Evolutionary conservation across 345 rosid genomes (phyloP), one percentile per base, ranked within the genome.

Genomic region (Boechera stricta): DNA sequence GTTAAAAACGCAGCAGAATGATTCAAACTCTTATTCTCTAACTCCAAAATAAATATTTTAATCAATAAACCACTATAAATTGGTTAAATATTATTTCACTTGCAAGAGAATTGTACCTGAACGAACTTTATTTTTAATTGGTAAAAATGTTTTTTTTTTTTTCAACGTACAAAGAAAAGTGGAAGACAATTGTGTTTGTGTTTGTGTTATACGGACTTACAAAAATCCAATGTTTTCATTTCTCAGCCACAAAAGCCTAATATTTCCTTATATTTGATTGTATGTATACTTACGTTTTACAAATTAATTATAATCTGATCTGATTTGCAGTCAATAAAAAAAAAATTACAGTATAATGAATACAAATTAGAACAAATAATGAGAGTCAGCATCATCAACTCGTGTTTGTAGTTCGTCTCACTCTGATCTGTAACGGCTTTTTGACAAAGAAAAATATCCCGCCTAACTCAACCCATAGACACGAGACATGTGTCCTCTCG

Each of bases 401-500:
- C 72, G 58, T n/a, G 51, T 66, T 56, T 32, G 55, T 26, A 28
- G 10, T 31, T 59, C 61, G 44, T 67, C 61, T 67, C 28, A 57
- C 53, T 67, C 73, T 67, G 2, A 59, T 69, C 47, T 61, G 16
- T 32, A 53, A 69, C 32, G 29, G 74, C 56, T 6, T 76, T 38
- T 77, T 70, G 71, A 77, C 72, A 24, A 68, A 29, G 28, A 28
- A 69, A 68, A 42, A 55, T 47, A 65, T 56, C 67, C 54, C 47
- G 81, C 81, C 81, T 77, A 77, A 77, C 81, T 77, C 31, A 71
- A 28, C 67, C 67, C 4, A 48, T 64, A 28, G 31, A 16, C 47
- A 56, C 13, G 2, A 18, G 31, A 49, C 81, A 77, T 71, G 76
- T 71, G 77, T 65, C 64, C 7, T 11, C 10, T 69, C 1, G 11